A percentile compares a stretch with the other conserved stretches of the same genome.
Conservation (phyloP, 345 rosid genomes). For the Trapa bicornis region DNA sequence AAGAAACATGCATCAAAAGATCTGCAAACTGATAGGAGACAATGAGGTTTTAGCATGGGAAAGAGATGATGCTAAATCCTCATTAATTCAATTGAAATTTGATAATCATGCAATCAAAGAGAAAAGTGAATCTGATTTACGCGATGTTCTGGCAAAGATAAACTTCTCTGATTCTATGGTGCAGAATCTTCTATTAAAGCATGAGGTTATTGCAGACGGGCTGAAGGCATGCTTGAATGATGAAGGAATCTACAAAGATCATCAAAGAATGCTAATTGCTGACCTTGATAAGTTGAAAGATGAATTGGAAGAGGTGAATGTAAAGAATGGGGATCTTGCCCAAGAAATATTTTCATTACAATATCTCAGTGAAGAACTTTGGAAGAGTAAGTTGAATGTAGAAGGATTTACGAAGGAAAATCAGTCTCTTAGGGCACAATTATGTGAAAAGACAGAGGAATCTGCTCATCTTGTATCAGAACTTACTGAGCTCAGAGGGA, state of each 20-base stretch:
- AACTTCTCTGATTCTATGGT: conserved; percentile 31
- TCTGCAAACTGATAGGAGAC: conserved; percentile 39
- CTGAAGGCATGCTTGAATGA: conserved; percentile 37
- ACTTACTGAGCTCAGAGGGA: conserved; percentile 18
- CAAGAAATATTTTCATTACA: conserved; percentile 43
- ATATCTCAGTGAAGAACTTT: conserved; percentile 41
- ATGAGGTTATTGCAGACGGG: conserved; percentile 43
- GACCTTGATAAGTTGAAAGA: conserved; percentile 41
- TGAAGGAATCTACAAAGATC: conserved; percentile 38
- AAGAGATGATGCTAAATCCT: conserved; percentile 32
- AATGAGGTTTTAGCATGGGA: conserved; percentile 38
- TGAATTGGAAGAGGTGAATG: conserved; percentile 43
- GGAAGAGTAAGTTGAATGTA: conserved; percentile 37
- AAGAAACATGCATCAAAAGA: conserved; percentile 34
- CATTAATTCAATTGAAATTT: conserved; percentile 35
- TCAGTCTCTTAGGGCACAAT: conserved; percentile 31
- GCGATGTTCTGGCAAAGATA: conserved; percentile 32
- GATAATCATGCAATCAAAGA: conserved; percentile 38
- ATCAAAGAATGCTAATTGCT: conserved; percentile 36
- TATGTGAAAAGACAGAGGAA: conserved; percentile 45
- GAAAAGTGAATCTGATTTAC: conserved; percentile 37
- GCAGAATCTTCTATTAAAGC: conserved; percentile 51
- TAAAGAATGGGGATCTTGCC: conserved; percentile 39
- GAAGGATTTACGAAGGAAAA: conserved; percentile 48
- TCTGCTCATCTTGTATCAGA: conserved; percentile 32